Percentiles rank a stretch among this genome's conserved stretches.
Conservation (phyloP, 345 rosid genomes). For the Clarkia xantiana region DNA sequence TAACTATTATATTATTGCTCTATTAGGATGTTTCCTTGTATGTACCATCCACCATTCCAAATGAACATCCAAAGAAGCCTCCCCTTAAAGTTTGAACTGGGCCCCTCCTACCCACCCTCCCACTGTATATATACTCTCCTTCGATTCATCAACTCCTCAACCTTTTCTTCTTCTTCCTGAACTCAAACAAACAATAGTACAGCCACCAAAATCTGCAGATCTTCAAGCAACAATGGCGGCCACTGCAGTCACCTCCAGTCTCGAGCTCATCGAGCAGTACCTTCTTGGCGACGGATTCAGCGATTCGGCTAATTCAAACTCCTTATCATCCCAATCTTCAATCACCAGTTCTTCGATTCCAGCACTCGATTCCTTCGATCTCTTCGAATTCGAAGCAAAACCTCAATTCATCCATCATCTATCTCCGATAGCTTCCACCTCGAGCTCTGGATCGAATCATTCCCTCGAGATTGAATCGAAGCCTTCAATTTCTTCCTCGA, state of each 20-base stretch:
- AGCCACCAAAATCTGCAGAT: background rate
- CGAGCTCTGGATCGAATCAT: constrained; percentile 5
- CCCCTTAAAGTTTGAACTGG: background rate
- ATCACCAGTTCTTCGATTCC: background rate
- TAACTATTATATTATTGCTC: no score
- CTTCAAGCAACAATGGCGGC: constrained; percentile 4
- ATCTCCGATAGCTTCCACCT: background rate
- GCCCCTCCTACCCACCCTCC: no score
- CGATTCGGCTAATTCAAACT: no score
- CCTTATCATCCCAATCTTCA: no score
- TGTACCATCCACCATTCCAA: no score
- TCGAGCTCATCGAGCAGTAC: constrained; percentile 35
- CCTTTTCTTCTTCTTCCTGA: constrained; percentile 1
- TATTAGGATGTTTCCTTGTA: no score
- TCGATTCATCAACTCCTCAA: constrained; percentile 1
- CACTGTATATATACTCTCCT: constrained; percentile 5
- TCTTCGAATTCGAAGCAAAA: constrained; percentile 3
- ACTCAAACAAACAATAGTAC: background rate
- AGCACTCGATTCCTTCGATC: constrained; percentile 2
- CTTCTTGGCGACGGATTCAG: constrained; percentile 30
- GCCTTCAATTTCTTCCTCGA: constrained; percentile 13
- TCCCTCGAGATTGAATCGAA: constrained; percentile 25
- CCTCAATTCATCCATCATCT: background rate
- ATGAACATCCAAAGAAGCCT: no score
- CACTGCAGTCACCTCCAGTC: constrained; percentile 10